A percentile compares a stretch with the other conserved stretches of the same genome.
Evolutionary conservation across 1,139 yeast species (phyloP).

Genomic region (Magnusiomyces tetraspermus): DNA sequence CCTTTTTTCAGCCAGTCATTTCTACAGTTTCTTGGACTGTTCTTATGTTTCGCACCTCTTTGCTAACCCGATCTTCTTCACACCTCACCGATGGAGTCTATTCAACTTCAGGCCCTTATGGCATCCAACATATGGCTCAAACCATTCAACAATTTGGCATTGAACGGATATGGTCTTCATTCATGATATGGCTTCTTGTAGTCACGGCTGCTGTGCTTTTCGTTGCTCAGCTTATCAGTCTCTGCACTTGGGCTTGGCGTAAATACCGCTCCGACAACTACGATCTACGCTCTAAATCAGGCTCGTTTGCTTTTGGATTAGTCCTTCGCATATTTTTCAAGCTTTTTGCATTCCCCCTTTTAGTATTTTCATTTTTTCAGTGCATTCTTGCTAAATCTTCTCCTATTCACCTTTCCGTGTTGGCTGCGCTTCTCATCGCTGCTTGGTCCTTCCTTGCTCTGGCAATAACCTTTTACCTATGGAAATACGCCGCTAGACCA

Average conservation of each 20-base stretch:
- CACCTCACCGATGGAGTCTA: conserved; percentile 23
- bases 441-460: conserved; percentile 24
- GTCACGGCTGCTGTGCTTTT: conserved; percentile 17
- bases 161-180: conserved; percentile 31
- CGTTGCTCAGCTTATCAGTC: conserved; percentile 13
- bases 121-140: conserved; percentile 26
- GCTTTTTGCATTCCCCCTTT: conserved; percentile 28
- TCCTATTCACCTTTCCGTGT: conserved; percentile 20
- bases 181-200: conserved; percentile 29
- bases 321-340: conserved; percentile 23
- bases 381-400: conserved; percentile 20
- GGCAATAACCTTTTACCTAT: conserved; percentile 18
- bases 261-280: conserved; percentile 12
- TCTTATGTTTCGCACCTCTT: conserved; percentile 26
- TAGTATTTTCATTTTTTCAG: conserved; percentile 29
- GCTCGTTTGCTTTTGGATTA: conserved; percentile 24
- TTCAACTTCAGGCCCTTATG: conserved; percentile 20
- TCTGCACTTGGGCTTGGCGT: conserved; percentile 17
- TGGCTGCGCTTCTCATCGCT: conserved; percentile 26
- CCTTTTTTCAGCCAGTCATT: conserved; percentile 51
- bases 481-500: conserved; percentile 15
- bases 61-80: conserved; percentile 18
- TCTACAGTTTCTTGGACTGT: conserved; percentile 35
- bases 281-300: conserved; percentile 17
- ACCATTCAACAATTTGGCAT: conserved; percentile 22